Conservation (phyloP, 345 rosid genomes). For the Aquilaria malaccensis region DNA sequence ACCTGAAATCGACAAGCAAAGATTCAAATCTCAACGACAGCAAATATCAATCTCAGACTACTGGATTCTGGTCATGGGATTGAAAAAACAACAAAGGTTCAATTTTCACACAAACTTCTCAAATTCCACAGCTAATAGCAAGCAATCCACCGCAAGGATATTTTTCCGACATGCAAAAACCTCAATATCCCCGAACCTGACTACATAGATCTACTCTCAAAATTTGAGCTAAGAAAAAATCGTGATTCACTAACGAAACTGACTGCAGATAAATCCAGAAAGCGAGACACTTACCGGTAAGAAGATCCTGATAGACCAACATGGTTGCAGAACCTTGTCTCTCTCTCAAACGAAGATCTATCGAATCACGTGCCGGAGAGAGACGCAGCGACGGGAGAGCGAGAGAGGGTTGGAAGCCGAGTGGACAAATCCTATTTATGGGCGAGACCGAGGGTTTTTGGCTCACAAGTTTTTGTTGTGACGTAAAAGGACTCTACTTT, state of each 20-base stretch:
- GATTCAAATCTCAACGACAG: not conserved
- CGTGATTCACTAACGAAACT: too few relatives aligned
- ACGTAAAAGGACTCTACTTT: slow-evolving; percentile 5
- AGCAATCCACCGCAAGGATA: too few relatives aligned
- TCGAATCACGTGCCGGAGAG: slow-evolving; percentile 17
- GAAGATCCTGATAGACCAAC: slow-evolving; percentile 91
- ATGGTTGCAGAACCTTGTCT: slow-evolving; percentile 36
- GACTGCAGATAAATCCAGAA: not conserved
- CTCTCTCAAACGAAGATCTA: slow-evolving; percentile 28
- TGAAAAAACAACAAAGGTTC: not conserved
- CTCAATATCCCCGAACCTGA: too few relatives aligned
- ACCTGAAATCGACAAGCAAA: slow-evolving; percentile 29
- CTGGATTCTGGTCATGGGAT: not conserved
- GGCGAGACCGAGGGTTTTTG: slow-evolving; percentile 32
- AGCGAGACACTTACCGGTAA: slow-evolving; percentile 35
- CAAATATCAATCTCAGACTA: not conserved
- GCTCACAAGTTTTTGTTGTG: not conserved
- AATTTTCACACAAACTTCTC: too few relatives aligned
- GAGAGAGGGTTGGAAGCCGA: accelerated
- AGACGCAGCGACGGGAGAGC: slow-evolving; percentile 30
- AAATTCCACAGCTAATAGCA: too few relatives aligned
- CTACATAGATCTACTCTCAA: too few relatives aligned
- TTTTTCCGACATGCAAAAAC: too few relatives aligned
- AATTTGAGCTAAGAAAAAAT: too few relatives aligned
- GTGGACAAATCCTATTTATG: slow-evolving; percentile 14